Evolutionary conservation across 2,329 filamentous ascomycete genomes (phyloP), one percentile per base, ranked within the genome.

Genomic region (Seiridium cupressi): DNA sequence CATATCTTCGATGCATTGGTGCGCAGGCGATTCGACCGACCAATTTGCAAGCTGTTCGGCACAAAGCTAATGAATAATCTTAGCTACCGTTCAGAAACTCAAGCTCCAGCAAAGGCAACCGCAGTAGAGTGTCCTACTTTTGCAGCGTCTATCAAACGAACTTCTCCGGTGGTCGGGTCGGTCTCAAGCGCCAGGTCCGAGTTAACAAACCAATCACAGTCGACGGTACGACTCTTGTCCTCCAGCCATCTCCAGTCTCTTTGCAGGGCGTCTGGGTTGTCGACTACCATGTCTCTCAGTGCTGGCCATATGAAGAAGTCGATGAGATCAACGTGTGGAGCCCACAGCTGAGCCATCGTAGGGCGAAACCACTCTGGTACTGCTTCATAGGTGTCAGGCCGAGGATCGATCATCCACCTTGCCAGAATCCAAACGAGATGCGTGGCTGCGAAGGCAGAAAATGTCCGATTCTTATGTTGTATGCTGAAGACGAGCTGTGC

Each of bases 181-280:
- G n/a, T 57, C 10, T 57, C 55, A 5, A 57, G 44, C 6, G 55
- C 55, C 2, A 57, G 26, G n/a, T 57, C 55, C 5, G 35, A 0
- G 7, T 13, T 13, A 11, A 57, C 13, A 26, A 47, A 57, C 55
- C 55, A 57, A 32, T 57, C 55, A 44, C 55, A 57, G 3, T 57
- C 44, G 31, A 57, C 36, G 6, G 40, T 47, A 40, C n/a, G 5
- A 34, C 55, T 31, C 42, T 38, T 46, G 31, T 47, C 32, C 11
- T 46, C 34, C 13, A 57, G 55, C 55, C 55, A 57, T 35, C 55
- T 46, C 44, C 40, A 57, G 18, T 57, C 55, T 36, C n/a, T 38
- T 38, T 57, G 55, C 1, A 57, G 44, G 5, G 55, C 44, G 11
- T 42, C 42, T 47, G 40, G 35, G 55, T 47, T n/a, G 31, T 35